Evolutionary conservation across 352 stramenopile genomes (phyloP).

Genomic region (Phytopythium montanum): DNA sequence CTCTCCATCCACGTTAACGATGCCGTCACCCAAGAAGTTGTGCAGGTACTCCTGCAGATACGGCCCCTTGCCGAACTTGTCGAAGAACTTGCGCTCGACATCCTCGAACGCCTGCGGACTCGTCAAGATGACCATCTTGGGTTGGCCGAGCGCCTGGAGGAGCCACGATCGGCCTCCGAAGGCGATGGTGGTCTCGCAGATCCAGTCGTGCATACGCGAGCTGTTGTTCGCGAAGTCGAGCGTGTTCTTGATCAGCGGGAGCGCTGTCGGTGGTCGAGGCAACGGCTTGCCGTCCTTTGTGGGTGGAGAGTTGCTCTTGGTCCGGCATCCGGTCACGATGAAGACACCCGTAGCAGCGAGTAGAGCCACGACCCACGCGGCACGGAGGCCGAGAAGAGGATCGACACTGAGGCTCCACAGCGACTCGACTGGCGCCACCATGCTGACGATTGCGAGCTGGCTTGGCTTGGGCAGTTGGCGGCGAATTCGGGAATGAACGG

Average conservation of each 20-base stretch:
- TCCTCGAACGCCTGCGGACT: slow-evolving; percentile 25
- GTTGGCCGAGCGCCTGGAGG: slow-evolving; percentile 13
- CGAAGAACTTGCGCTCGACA: slow-evolving; percentile 42
- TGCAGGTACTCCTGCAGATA: slow-evolving; percentile 4
- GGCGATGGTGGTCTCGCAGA: slow-evolving; percentile 12
- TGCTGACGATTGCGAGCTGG: background rate
- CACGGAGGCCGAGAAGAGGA: background rate
- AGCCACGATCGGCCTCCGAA: slow-evolving; percentile 25
- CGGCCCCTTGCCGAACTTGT: slow-evolving; percentile 18
- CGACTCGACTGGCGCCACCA: background rate
- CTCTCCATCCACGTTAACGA: slow-evolving; percentile 10
- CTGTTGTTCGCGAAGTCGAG: slow-evolving; percentile 9
- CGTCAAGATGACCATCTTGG: slow-evolving; percentile 24
- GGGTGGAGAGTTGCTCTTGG: background rate
- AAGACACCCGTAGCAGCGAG: background rate
- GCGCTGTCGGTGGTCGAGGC: background rate
- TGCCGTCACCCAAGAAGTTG: slow-evolving; percentile 12
- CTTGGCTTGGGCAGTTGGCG: too few species aligned
- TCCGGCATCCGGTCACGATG: background rate
- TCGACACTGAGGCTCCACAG: background rate
- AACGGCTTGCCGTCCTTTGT: background rate
- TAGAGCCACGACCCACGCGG: background rate
- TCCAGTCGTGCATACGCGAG: slow-evolving; percentile 31
- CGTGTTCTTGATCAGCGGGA: slow-evolving; percentile 1
- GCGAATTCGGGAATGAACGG: background rate